phyloP scores from a whole-genome alignment of 176 grass and related monocot genomes.

The Oryza coarctata region DNA sequence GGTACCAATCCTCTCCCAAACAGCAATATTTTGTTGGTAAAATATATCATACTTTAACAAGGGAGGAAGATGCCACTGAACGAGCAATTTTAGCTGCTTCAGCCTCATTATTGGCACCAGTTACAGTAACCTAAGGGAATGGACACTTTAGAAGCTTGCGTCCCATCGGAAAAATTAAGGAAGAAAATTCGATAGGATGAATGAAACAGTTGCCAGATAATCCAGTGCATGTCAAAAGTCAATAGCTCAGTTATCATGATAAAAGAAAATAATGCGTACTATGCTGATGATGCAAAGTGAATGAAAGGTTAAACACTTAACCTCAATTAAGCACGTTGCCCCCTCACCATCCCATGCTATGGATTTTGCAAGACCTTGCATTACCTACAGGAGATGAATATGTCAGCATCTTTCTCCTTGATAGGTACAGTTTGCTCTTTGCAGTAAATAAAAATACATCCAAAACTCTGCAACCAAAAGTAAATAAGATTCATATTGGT shows the following conservation, averaged over 20 bases:
- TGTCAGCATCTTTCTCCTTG: constrained; percentile 18
- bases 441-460: not conserved
- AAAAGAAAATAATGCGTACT: constrained; percentile 2
- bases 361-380: constrained; percentile 99
- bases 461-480: not conserved
- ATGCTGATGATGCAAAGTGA: not conserved
- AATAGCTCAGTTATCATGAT: not conserved
- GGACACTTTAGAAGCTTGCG: constrained; percentile 19
- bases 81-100: constrained; percentile 86
- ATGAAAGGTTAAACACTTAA: constrained; percentile 32
- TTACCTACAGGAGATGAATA: constrained; percentile 60
- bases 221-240: not conserved
- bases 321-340: constrained; percentile 96
- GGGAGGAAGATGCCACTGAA: constrained; percentile 90
- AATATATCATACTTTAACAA: constrained; percentile 77
- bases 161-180: not conserved
- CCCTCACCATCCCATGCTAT: constrained; percentile 99
- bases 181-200: not conserved
- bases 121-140: constrained; percentile 67
- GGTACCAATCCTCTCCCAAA: not conserved
- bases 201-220: constrained; percentile 3
- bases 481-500: not conserved
- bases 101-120: constrained; percentile 65
- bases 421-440: not conserved
- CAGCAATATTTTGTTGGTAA: constrained; percentile 24